Conservation (phyloP, 345 rosid species). For the Angophora floribunda region DNA sequence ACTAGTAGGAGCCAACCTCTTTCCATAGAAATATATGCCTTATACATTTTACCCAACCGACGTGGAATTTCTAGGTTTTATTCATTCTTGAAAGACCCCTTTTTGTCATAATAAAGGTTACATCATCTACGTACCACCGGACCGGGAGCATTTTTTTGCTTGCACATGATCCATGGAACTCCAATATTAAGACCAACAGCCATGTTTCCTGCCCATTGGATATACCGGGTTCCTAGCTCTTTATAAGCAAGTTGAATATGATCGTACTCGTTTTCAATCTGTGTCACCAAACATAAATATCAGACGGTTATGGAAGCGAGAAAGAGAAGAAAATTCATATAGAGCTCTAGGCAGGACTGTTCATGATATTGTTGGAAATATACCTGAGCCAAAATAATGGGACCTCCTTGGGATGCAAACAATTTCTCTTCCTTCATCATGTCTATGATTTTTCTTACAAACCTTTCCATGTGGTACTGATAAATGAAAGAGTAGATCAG, state of each 20-base stretch:
- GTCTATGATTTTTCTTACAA: constrained; percentile 7
- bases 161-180: constrained; percentile 96
- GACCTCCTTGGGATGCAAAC: constrained; percentile 45
- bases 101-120: neutral
- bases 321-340: neutral
- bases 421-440: constrained; percentile 22
- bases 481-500: neutral
- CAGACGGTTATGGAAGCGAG: neutral
- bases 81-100: neutral
- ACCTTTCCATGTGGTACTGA: constrained; percentile 25
- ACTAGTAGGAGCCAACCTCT: neutral
- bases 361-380: neutral
- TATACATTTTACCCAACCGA: neutral
- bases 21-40: neutral
- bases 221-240: constrained; percentile 47
- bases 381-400: constrained; percentile 35
- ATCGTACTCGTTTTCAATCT: constrained; percentile 93
- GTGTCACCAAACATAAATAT: neutral
- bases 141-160: constrained; percentile 81
- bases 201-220: constrained; percentile 67
- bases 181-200: constrained; percentile 45
- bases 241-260: constrained; percentile 58
- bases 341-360: neutral
- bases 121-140: constrained; percentile 37
- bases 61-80: neutral